Evolutionary conservation across 169 alveolate species (phyloP).

Genomic region (Babesia microti): DNA sequence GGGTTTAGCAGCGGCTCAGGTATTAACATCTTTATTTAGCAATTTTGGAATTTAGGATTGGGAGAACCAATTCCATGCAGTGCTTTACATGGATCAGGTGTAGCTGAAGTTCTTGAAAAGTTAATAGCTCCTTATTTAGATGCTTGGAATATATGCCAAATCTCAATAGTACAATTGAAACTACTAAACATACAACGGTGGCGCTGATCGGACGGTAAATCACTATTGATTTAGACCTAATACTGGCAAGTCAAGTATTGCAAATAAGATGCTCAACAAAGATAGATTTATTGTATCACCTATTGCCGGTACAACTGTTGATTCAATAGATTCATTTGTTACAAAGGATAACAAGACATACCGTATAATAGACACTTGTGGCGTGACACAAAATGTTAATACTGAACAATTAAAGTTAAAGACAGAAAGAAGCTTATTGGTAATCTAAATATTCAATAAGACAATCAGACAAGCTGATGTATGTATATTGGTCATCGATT

Average conservation of each 20-base stretch:
- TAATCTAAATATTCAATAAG: constrained; percentile 17
- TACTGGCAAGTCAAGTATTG: constrained; percentile 55
- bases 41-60: constrained; percentile 60
- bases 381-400: constrained; percentile 25
- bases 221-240: constrained; percentile 47
- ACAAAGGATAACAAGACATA: constrained; percentile 32
- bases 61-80: constrained; percentile 62
- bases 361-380: constrained; percentile 34
- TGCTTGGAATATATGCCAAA: constrained; percentile 28
- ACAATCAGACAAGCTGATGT: constrained; percentile 59
- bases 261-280: constrained; percentile 42
- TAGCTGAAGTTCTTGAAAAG: constrained; percentile 52
- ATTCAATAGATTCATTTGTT: constrained; percentile 48
- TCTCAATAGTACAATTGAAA: constrained; percentile 23
- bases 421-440: constrained; percentile 21
- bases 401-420: constrained; percentile 17
- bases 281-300: constrained; percentile 63
- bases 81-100: constrained; percentile 61
- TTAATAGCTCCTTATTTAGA: constrained; percentile 1
- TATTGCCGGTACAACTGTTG: constrained; percentile 59
- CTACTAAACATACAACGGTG: constrained; percentile 23
- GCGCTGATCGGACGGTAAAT: constrained; percentile 41
- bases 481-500: constrained; percentile 56
- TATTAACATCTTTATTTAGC: constrained; percentile 12
- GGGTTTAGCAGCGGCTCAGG: constrained; percentile 55